Base-by-base conservation (phyloP, 2,329 filamentous ascomycete species). In the Phoma sp. region DNA sequence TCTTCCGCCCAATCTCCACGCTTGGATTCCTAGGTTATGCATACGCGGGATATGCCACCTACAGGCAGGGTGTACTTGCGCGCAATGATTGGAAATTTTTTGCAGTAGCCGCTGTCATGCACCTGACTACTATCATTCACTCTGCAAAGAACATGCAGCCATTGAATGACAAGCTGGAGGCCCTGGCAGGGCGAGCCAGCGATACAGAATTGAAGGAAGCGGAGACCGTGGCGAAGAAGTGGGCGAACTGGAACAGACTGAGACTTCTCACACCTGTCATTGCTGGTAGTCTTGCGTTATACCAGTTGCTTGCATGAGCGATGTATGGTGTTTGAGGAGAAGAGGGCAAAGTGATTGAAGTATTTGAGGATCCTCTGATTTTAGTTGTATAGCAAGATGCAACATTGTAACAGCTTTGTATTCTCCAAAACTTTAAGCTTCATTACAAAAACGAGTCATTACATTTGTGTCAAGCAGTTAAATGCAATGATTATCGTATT, bases 131-230 rank as follows among this genome's bases (percentile, higher is more conserved):
- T 0, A 77, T 82, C 36, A 57, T 82, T n/a, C 79, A 82, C 55
- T 79, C 77, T 10, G 79, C 79, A 2, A 48, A 78, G 14, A 82
- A 82, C 54, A 80, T 82, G 79, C 79, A 82, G 73, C 79, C 79
- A 23, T 59, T 82, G 59, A 82, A 82, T 51, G 75, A 77, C 52
- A 77, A 78, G 66, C 55, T 82, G n/a, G 77, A 79, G 52, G 75
- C 71, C 13, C 64, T 81, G 49, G 72, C 57, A 24, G 73, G 51
- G 54, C 66, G 66, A 38, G 62, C 65, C 14, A 59, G 60, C 4
- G 70, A 66, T 36, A 70, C 72, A 55, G 70, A 74, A 47, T 48
- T 73, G 54, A 58, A 55, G 1, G 55, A 70, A 53, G 73, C 72
- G 8, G 65, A 73, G 57, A 57, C 27, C 24, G 61, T 74, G 47